Percentiles rank a stretch among this genome's conserved stretches.
These are phyloP conservation scores for Pseudocercospora vitis DNA, from an alignment of 2,329 filamentous ascomycete genomes.

Conservation along the genomic window DNA sequence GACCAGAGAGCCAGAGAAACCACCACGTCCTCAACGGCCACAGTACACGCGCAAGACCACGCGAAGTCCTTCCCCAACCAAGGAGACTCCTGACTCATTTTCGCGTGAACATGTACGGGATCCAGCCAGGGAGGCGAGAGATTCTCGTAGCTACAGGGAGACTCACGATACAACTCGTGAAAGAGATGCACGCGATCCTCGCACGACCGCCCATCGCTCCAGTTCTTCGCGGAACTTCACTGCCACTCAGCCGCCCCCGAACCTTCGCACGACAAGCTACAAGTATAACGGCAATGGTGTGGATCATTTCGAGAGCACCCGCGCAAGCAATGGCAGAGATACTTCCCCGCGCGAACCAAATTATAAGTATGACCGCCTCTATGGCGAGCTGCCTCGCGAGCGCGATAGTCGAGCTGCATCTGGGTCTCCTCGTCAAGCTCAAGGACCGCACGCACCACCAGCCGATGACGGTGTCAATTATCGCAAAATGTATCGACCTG, in stretches of 20 bases:
- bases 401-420: conserved; percentile 10
- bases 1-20: conserved; percentile 22
- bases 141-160: conserved; percentile 6
- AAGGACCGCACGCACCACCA: conserved; percentile 36
- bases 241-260: conserved; percentile 21
- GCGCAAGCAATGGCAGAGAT: conserved; percentile 17
- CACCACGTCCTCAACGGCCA: conserved; percentile 13
- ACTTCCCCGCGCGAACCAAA: conserved; percentile 17
- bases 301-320: conserved; percentile 23
- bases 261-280: conserved; percentile 33
- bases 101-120: conserved; percentile 1
- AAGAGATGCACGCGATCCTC: conserved; percentile 11
- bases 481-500: conserved; percentile 34
- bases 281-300: conserved; percentile 30
- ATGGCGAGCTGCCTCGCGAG: conserved; percentile 27
- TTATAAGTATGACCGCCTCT: conserved; percentile 15
- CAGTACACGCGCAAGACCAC: conserved; percentile 24
- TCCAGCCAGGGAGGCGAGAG: neutral
- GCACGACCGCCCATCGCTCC: conserved; percentile 20
- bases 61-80: conserved; percentile 33
- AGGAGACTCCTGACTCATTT: conserved; percentile 20
- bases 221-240: conserved; percentile 29
- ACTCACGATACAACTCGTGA: conserved; percentile 15
- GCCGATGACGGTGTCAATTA: conserved; percentile 36
- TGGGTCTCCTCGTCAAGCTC: conserved; percentile 34